These are phyloP conservation scores for Leptographium wingfieldii DNA, from an alignment of 2,329 filamentous ascomycete genomes.

Conservation along the genomic window DNA sequence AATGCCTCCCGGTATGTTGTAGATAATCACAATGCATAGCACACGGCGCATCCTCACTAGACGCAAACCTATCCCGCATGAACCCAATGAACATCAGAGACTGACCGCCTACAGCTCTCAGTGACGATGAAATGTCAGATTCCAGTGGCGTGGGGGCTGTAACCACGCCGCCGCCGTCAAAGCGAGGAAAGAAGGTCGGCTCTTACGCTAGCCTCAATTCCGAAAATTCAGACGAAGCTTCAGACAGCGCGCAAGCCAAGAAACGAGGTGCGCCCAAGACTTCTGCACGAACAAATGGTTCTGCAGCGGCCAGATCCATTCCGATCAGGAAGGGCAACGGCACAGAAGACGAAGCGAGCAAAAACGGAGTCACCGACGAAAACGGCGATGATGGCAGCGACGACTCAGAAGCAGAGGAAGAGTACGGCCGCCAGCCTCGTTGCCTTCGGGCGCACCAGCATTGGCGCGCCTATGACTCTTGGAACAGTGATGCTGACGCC, in stretches of 20 bases:
- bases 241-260: conserved; percentile 12
- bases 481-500: conserved; percentile 11
- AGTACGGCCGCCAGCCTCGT: conserved; percentile 18
- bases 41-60: not conserved
- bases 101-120: conserved; percentile 21
- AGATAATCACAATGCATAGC: too few species aligned
- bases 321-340: not conserved
- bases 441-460: not conserved
- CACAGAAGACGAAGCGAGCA: not conserved
- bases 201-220: conserved; percentile 13
- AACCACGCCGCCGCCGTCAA: conserved; percentile 13
- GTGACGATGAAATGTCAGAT: conserved; percentile 29
- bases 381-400: conserved; percentile 13
- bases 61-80: not conserved
- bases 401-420: conserved; percentile 28
- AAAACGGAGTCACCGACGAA: conserved; percentile 1
- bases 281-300: not conserved
- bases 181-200: conserved; percentile 22
- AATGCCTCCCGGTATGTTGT: not conserved
- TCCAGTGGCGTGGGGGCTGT: conserved; percentile 14
- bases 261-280: conserved; percentile 10
- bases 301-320: conserved; percentile 7
- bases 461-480: not conserved
- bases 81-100: not conserved
- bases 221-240: conserved; percentile 16